These are phyloP conservation scores for Lipomyces yamanashiensis DNA, from an alignment of 805 yeast species.

Conservation along the genomic window DNA sequence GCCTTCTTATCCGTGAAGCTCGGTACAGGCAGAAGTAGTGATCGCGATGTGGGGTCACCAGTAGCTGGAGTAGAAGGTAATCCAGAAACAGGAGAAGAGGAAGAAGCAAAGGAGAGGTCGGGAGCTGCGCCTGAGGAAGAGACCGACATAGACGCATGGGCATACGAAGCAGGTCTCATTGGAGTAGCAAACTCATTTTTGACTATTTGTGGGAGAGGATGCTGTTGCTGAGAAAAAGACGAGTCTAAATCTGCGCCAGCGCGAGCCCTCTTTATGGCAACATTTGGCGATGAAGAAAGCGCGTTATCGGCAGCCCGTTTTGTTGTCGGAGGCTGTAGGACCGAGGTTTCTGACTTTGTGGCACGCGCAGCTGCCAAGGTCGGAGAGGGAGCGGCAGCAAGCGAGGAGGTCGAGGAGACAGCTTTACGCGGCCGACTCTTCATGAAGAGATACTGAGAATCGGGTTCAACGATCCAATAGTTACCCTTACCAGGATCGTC, in stretches of 20 bases:
- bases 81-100: slow-evolving; percentile 31
- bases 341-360: slow-evolving; percentile 11
- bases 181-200: slow-evolving; percentile 28
- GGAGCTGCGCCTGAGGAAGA: slow-evolving; percentile 23
- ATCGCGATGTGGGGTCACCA: background rate
- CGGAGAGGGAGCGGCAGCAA: slow-evolving; percentile 9
- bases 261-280: slow-evolving; percentile 28
- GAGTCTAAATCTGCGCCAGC: slow-evolving; percentile 1
- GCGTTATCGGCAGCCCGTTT: slow-evolving; percentile 6
- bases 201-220: background rate
- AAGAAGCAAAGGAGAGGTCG: slow-evolving; percentile 30
- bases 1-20: slow-evolving; percentile 7
- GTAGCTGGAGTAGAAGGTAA: slow-evolving; percentile 33
- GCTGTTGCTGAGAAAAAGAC: background rate
- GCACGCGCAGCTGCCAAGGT: slow-evolving; percentile 5
- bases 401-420: background rate
- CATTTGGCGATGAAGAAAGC: slow-evolving; percentile 30
- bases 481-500: slow-evolving; percentile 65
- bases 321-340: slow-evolving; percentile 1
- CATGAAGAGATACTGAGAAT: slow-evolving; percentile 78
- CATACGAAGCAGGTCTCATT: slow-evolving; percentile 31
- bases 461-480: slow-evolving; percentile 89
- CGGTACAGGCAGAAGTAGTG: slow-evolving; percentile 1
- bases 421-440: slow-evolving; percentile 48
- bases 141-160: slow-evolving; percentile 8